Percentiles rank a stretch among this genome's conserved stretches.
Conservation (phyloP, 768 basidiomycete genomes). For the Chiua virens region DNA sequence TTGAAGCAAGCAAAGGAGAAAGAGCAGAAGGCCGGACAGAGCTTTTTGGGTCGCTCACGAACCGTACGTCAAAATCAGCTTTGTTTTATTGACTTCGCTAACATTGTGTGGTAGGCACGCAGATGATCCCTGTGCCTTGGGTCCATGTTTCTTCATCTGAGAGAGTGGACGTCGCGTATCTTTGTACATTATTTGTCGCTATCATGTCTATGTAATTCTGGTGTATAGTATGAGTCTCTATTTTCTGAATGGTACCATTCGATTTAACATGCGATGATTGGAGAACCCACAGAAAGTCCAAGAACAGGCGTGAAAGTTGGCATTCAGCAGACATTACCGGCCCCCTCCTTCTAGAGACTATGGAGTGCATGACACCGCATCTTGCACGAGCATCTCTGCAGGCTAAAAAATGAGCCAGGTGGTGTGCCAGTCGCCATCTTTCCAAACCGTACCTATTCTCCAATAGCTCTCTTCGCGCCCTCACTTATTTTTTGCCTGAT, state of each 20-base stretch:
- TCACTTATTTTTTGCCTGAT: slow-evolving; percentile 32
- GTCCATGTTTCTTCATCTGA: not conserved
- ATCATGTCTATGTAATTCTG: slow-evolving; percentile 2
- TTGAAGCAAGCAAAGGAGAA: not conserved
- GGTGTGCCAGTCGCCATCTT: not conserved
- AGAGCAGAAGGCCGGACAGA: not conserved
- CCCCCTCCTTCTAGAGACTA: no score
- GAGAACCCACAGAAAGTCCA: not conserved
- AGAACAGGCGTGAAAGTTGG: no score
- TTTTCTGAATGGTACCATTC: not conserved
- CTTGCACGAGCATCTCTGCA: not conserved
- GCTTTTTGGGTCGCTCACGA: not conserved
- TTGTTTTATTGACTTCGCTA: not conserved
- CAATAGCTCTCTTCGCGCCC: slow-evolving; percentile 36
- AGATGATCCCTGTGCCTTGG: not conserved
- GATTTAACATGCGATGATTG: no score
- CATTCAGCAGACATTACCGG: no score
- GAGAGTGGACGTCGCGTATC: slow-evolving; percentile 7
- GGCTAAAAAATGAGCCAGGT: not conserved
- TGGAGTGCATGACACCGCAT: no score
- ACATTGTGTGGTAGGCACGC: not conserved
- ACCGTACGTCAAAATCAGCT: slow-evolving; percentile 6
- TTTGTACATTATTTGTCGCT: not conserved
- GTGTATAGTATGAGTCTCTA: slow-evolving; percentile 2
- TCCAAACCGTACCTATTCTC: slow-evolving; percentile 36